Evolutionary conservation across 1,139 yeast species (phyloP).

Genomic region (Barnettozyma hawaiiensis): DNA sequence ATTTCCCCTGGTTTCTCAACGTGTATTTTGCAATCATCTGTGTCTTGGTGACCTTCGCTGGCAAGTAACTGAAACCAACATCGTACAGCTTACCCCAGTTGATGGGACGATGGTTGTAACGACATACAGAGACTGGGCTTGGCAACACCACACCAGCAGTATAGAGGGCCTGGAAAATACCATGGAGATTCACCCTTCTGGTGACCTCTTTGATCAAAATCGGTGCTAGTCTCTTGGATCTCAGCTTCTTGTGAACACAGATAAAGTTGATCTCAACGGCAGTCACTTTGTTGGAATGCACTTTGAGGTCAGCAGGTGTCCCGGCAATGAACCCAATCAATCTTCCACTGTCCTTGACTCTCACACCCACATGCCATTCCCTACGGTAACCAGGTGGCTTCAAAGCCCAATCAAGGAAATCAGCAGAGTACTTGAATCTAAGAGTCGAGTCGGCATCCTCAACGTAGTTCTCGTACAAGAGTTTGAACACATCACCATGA

Average conservation of each 20-base stretch:
- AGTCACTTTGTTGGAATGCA: constrained; percentile 51
- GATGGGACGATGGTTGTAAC: constrained; percentile 91
- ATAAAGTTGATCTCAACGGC: constrained; percentile 90
- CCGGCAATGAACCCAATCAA: constrained; percentile 91
- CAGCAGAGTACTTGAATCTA: constrained; percentile 81
- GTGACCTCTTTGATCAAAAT: constrained; percentile 91
- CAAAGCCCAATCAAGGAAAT: constrained; percentile 88
- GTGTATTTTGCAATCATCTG: constrained; percentile 80
- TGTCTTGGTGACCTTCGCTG: constrained; percentile 67
- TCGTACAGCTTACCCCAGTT: constrained; percentile 88
- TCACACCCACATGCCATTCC: constrained; percentile 92
- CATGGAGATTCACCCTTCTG: constrained; percentile 75
- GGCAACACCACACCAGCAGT: constrained; percentile 93
- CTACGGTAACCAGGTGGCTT: constrained; percentile 89
- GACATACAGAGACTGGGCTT: constrained; percentile 83
- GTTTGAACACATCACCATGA: constrained; percentile 67
- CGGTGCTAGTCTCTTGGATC: constrained; percentile 94
- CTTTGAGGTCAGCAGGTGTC: constrained; percentile 66
- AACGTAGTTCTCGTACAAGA: constrained; percentile 84
- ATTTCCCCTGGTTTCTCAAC: constrained; percentile 54
- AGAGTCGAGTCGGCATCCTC: constrained; percentile 92
- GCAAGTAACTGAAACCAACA: constrained; percentile 82
- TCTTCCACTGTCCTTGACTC: constrained; percentile 70
- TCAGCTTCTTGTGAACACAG: constrained; percentile 87
- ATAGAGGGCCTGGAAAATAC: constrained; percentile 94